Conservation (phyloP, 345 rosid species). For the Rhodomyrtus tomentosa region DNA sequence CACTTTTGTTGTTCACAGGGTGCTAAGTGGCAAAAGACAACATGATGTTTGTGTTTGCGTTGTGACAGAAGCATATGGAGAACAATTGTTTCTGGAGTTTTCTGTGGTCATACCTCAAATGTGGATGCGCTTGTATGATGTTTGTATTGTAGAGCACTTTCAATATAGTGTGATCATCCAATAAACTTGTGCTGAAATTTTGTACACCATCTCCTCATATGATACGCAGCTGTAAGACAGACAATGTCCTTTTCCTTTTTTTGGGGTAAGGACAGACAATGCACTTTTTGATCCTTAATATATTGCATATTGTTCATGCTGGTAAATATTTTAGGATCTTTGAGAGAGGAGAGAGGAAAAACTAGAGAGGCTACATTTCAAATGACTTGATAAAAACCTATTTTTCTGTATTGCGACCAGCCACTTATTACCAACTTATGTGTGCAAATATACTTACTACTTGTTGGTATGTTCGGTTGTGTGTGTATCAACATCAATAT, state of each 20-base stretch:
- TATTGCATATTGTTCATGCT: not conserved
- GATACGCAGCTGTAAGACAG: not conserved
- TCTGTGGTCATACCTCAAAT: not conserved
- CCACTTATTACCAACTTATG: not conserved
- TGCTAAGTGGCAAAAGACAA: not conserved
- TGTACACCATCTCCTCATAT: not conserved
- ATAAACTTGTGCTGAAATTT: not conserved
- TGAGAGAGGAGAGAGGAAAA: not conserved
- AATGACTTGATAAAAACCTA: not conserved
- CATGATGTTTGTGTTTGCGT: not conserved
- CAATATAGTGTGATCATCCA: not conserved
- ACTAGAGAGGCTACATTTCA: not conserved
- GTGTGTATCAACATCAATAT: too few relatives aligned
- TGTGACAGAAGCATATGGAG: not conserved
- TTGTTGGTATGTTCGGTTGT: not conserved
- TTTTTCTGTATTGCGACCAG: not conserved
- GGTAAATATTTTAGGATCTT: not conserved
- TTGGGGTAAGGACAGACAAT: too few relatives aligned
- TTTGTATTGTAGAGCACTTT: not conserved
- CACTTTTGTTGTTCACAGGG: not conserved
- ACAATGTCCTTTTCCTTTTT: too few relatives aligned
- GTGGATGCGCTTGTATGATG: not conserved
- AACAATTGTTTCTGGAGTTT: not conserved
- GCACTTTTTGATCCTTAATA: not conserved
- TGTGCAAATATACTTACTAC: not conserved